Conservation (phyloP, 371 early-diverging fungal species). For the Apophysomyces elegans region DNA sequence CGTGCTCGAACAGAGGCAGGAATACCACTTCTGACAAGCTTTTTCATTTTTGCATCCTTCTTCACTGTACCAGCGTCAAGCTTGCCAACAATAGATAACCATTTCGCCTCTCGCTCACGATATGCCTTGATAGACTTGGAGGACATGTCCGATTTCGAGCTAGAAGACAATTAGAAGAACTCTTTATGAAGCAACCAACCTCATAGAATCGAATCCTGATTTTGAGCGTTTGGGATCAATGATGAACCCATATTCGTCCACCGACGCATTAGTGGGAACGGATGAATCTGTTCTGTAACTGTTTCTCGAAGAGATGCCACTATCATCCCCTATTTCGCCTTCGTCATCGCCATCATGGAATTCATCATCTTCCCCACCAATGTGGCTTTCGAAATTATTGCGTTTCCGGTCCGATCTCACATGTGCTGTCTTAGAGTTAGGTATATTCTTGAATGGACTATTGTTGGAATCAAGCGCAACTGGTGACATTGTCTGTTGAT, state of each 20-base stretch:
- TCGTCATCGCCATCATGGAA: constrained; percentile 22
- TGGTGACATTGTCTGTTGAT: constrained; percentile 20
- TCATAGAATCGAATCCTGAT: constrained; percentile 18
- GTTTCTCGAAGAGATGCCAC: constrained; percentile 8
- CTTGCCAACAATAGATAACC: constrained; percentile 48
- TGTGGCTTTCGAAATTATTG: not conserved
- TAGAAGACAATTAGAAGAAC: not conserved
- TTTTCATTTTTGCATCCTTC: constrained; percentile 61
- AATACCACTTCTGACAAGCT: constrained; percentile 74
- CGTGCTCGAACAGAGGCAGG: constrained; percentile 75
- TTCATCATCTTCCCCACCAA: constrained; percentile 14
- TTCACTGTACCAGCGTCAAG: constrained; percentile 52
- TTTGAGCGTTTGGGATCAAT: constrained; percentile 26
- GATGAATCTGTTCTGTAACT: constrained; percentile 5
- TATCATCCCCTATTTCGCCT: constrained; percentile 12
- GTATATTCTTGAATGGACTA: not conserved
- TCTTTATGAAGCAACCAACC: constrained; percentile 9
- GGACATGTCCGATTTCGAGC: constrained; percentile 23
- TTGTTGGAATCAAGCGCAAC: constrained; percentile 5
- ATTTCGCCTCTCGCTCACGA: constrained; percentile 56
- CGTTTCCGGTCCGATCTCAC: not conserved
- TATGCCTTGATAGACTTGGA: constrained; percentile 50
- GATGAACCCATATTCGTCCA: constrained; percentile 67
- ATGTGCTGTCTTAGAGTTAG: not conserved
- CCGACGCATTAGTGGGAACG: constrained; percentile 12